These are phyloP conservation scores for Cicer pinnatifidum DNA, from an alignment of 306 rosid genomes.

Conservation along the genomic window DNA sequence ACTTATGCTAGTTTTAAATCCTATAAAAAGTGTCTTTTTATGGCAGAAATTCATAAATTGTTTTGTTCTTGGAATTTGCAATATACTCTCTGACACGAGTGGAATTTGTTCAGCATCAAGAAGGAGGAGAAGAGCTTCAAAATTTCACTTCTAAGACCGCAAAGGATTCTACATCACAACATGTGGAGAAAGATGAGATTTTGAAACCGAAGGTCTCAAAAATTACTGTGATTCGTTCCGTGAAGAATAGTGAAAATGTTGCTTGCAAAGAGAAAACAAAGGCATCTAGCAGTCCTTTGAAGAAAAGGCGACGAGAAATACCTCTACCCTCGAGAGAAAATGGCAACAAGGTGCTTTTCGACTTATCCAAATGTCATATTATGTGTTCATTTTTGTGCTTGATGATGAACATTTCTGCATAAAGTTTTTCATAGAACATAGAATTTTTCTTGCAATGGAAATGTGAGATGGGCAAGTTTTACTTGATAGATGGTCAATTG, in stretches of 20 bases:
- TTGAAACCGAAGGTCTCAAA: constrained; percentile 51
- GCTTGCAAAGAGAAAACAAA: constrained; percentile 49
- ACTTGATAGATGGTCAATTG: not conserved
- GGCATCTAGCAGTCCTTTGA: constrained; percentile 48
- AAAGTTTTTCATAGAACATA: not conserved
- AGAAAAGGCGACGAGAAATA: constrained; percentile 53
- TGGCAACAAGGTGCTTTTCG: constrained; percentile 57
- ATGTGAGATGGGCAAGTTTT: not conserved
- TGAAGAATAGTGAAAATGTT: constrained; percentile 41
- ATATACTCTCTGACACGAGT: not conserved
- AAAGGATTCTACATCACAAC: constrained; percentile 53
- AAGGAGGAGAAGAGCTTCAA: constrained; percentile 46
- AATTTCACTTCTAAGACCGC: constrained; percentile 44
- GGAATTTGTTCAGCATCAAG: constrained; percentile 51
- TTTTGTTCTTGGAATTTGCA: constrained; percentile 29
- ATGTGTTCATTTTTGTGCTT: constrained; percentile 9
- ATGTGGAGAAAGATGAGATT: constrained; percentile 47
- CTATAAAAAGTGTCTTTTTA: not conserved
- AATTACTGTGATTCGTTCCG: constrained; percentile 40
- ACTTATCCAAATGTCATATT: constrained; percentile 19
- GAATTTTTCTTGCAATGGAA: not conserved
- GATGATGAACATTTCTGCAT: not conserved
- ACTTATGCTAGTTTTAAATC: constrained; percentile 7
- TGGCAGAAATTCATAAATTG: constrained; percentile 11
- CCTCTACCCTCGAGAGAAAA: constrained; percentile 47